Percentiles rank a stretch among this genome's conserved stretches.
phyloP scores from a whole-genome alignment of 345 rosid species.

The Gynandropsis gynandra region DNA sequence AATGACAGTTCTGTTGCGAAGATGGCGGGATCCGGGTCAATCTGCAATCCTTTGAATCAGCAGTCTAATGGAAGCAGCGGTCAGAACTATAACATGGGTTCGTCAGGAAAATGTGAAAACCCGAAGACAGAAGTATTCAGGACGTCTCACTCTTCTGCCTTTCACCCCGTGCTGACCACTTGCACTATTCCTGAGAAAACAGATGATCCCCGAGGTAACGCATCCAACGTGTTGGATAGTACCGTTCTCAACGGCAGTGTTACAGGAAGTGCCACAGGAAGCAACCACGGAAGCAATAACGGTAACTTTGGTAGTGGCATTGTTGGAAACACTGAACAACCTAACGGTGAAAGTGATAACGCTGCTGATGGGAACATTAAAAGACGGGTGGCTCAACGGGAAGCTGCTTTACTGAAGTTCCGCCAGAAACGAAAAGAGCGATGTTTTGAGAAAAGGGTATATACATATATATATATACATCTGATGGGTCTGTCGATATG shows the following conservation, averaged over 20 bases:
- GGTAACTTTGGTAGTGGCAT: conserved; percentile 47
- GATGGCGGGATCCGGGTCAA: conserved; percentile 40
- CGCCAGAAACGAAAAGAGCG: conserved; percentile 82
- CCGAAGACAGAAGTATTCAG: conserved; percentile 35
- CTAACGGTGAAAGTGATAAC: conserved; percentile 45
- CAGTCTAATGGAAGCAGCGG: conserved; percentile 43
- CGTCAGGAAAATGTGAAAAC: conserved; percentile 27
- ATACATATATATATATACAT: no score
- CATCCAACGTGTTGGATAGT: conserved; percentile 25
- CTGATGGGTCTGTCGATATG: no score
- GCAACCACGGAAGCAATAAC: conserved; percentile 50
- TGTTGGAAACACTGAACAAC: conserved; percentile 40
- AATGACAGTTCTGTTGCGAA: conserved; percentile 34
- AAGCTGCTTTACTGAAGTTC: conserved; percentile 70
- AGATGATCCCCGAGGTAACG: conserved; percentile 21
- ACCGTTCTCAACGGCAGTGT: conserved; percentile 49
- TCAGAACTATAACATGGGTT: conserved; percentile 34
- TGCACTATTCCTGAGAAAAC: conserved; percentile 23
- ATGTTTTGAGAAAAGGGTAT: conserved; percentile 75
- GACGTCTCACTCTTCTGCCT: conserved; percentile 36
- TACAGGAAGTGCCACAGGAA: conserved; percentile 60
- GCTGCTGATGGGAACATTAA: conserved; percentile 30
- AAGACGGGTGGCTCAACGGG: conserved; percentile 50
- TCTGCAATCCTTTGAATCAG: conserved; percentile 34
- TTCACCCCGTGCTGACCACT: conserved; percentile 31